Percentiles rank a stretch among this genome's conserved stretches.
These are phyloP conservation scores for Didymella pinodella DNA, from an alignment of 2,329 filamentous ascomycete genomes.

Conservation along the genomic window DNA sequence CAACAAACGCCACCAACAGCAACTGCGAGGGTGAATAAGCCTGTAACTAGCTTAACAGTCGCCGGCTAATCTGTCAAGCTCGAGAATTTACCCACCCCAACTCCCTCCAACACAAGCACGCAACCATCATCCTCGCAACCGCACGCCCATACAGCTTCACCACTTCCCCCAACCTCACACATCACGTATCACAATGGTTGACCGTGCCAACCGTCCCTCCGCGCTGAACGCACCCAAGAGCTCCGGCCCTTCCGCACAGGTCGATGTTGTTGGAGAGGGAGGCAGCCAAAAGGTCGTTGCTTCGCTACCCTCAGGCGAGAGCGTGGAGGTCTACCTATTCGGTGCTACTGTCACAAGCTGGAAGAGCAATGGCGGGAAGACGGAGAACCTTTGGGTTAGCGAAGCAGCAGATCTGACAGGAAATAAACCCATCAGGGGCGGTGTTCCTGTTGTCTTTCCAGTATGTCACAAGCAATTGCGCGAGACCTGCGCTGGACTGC, in stretches of 20 bases:
- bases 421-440: constrained; percentile 86
- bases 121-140: constrained; percentile 13
- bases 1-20: constrained; percentile 26
- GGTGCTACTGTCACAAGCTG: constrained; percentile 93
- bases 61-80: neutral
- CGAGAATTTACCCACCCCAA: neutral
- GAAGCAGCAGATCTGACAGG: constrained; percentile 83
- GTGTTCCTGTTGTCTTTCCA: constrained; percentile 91
- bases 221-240: constrained; percentile 68
- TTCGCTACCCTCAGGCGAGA: constrained; percentile 83
- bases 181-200: constrained; percentile 66
- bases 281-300: constrained; percentile 78
- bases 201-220: constrained; percentile 84
- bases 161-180: constrained; percentile 13
- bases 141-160: constrained; percentile 10
- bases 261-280: constrained; percentile 77
- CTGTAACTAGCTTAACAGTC: constrained; percentile 10
- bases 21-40: constrained; percentile 7
- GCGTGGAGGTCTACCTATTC: constrained; percentile 83
- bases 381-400: constrained; percentile 86
- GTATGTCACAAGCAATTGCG: constrained; percentile 60
- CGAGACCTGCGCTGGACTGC: neutral
- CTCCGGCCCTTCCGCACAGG: constrained; percentile 70
- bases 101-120: neutral
- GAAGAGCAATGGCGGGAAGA: constrained; percentile 77